Evolutionary conservation across 1,284 basidiomycete genomes (phyloP), one percentile per base, ranked within the genome.

Genomic region (Cutaneotrichosporon sp.): DNA sequence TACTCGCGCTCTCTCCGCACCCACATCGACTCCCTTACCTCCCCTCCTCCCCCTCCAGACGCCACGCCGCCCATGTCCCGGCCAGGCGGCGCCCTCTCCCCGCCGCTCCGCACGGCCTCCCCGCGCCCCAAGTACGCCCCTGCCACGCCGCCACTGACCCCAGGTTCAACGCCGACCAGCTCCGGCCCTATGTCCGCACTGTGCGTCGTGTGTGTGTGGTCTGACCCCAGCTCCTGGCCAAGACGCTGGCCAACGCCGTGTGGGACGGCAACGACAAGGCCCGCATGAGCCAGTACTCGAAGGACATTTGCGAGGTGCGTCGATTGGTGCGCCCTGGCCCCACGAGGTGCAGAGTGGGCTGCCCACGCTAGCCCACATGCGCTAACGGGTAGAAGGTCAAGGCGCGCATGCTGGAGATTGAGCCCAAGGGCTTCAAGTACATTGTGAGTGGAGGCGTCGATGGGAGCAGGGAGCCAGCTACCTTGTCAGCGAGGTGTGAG

Each of bases 351-450:
- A n/a, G 29, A 14, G 42, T 31, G 45, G 14, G 29, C 18, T 31
- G 8, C 18, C 14, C 49, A 33, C n/a, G 10, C 24, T 13, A 4
- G 45, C 4, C 24, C 36, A 20, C 2, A 25, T 16, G 25, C 14
- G 34, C 46, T 59, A 54, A 63, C 36, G 2, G 1, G 4, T 53
- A 78, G 76, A 67, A 67, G 54, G 70, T 77, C 45, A 78, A 78
- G 63, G 62, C 68, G 43, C 63, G 67, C 38, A 78, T 78, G 76
- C 54, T 75, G 29, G 76, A 77, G 58, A 64, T 77, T 25, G 72
- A 75, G 47, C 73, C 75, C 33, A 64, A 64, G 47, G 75, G 75
- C 18, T 78, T 74, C 72, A 78, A 78, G 65, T 78, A 73, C 58
- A 76, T 78, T 29, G 75, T 77, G 45, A 51, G 72, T 66, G 16